Conservation (phyloP, 192 early-diverging fungal species). For the Umbelopsis isabellina region DNA sequence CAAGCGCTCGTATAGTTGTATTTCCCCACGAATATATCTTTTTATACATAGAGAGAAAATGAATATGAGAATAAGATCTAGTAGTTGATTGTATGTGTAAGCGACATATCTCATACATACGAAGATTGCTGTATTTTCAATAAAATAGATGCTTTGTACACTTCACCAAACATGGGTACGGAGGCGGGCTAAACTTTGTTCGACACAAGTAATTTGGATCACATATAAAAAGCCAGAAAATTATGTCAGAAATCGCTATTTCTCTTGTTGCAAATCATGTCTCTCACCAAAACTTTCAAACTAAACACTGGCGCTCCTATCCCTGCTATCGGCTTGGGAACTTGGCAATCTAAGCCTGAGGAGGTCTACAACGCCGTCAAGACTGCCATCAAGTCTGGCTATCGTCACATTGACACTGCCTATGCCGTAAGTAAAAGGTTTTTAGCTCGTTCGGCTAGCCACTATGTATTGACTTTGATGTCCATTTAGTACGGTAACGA, state of each 20-base stretch:
- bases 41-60: too few relatives aligned
- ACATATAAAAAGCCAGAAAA: not conserved
- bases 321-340: conserved; percentile 55
- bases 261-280: not conserved
- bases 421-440: conserved; percentile 26
- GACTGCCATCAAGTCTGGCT: conserved; percentile 67
- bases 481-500: conserved; percentile 72
- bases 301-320: conserved; percentile 64
- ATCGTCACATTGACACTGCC: conserved; percentile 66
- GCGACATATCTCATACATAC: too few relatives aligned
- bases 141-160: not conserved
- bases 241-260: not conserved
- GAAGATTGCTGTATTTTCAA: not conserved
- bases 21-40: too few relatives aligned
- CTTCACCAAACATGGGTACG: not conserved
- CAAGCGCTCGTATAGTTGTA: too few relatives aligned
- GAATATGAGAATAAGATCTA: too few relatives aligned
- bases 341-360: conserved; percentile 56
- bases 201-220: not conserved
- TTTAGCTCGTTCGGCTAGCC: not conserved
- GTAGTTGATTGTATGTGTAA: too few relatives aligned
- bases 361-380: conserved; percentile 64
- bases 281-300: conserved; percentile 10
- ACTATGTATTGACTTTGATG: not conserved
- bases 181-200: conserved; percentile 2